Percentiles rank a stretch among this genome's conserved stretches.
phyloP scores from a whole-genome alignment of 495 filamentous ascomycete genomes.

The Penicillium dipodomyicola region DNA sequence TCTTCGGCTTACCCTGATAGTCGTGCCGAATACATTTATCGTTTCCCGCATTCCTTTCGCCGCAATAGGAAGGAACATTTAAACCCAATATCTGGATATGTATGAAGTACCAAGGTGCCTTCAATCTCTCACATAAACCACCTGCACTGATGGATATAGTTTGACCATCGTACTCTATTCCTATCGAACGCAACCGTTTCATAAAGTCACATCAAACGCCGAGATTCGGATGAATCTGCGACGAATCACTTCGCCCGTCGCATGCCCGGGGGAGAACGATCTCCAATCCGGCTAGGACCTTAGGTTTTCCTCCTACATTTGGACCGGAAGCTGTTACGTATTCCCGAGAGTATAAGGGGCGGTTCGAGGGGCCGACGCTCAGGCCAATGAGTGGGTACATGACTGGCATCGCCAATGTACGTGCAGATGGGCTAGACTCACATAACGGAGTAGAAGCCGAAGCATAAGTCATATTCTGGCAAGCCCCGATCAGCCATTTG shows the following conservation, averaged over 20 bases:
- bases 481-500: neutral
- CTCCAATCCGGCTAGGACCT: conserved; percentile 18
- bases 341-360: neutral
- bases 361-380: conserved; percentile 20
- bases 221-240: conserved; percentile 21
- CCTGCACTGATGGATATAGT: neutral
- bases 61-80: neutral
- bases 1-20: neutral
- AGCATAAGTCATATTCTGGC: neutral
- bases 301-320: neutral
- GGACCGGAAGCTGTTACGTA: conserved; percentile 6
- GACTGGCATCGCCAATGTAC: neutral
- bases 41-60: neutral
- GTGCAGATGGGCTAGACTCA: neutral
- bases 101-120: neutral
- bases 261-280: conserved; percentile 21
- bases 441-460: neutral
- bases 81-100: neutral
- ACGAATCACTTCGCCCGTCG: conserved; percentile 17
- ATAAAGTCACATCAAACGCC: conserved; percentile 14
- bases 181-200: conserved; percentile 1
- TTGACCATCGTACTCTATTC: neutral
- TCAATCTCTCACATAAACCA: neutral
- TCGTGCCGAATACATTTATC: neutral
- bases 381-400: conserved; percentile 24